phyloP scores from a whole-genome alignment of 805 yeast genomes.

The Candida jianshihensis region DNA sequence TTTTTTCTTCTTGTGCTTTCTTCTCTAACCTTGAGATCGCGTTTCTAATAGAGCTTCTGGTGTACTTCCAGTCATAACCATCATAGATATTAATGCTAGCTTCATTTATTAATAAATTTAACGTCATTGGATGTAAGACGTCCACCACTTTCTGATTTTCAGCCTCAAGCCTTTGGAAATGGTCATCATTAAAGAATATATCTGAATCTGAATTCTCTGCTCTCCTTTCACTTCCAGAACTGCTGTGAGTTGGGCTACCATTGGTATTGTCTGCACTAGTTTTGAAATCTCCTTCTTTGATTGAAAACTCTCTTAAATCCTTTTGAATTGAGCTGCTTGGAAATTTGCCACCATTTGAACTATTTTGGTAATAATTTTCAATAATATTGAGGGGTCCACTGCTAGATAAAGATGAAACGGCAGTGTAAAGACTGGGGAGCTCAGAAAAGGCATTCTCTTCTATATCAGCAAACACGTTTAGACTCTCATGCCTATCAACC shows the following conservation, averaged over 20 bases:
- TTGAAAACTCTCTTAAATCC: slow-evolving; percentile 23
- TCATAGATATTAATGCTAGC: slow-evolving; percentile 54
- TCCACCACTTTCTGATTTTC: background rate
- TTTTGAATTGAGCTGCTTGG: no score
- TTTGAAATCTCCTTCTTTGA: slow-evolving; percentile 7
- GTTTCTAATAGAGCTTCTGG: slow-evolving; percentile 58
- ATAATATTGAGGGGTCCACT: slow-evolving; percentile 15
- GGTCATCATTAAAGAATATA: slow-evolving; percentile 19
- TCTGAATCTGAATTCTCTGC: slow-evolving; percentile 16
- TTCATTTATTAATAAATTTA: slow-evolving; percentile 28
- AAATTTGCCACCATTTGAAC: background rate
- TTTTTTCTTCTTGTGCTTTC: slow-evolving; percentile 27
- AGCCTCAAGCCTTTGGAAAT: slow-evolving; percentile 11
- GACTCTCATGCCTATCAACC: slow-evolving; percentile 21
- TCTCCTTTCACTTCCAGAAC: slow-evolving; percentile 1
- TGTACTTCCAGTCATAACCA: slow-evolving; percentile 88
- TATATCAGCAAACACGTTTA: slow-evolving; percentile 36
- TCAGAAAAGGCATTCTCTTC: slow-evolving; percentile 25
- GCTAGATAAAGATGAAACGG: background rate
- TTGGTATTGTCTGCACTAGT: slow-evolving; percentile 13
- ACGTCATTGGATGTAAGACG: slow-evolving; percentile 10
- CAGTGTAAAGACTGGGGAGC: background rate
- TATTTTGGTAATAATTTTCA: slow-evolving; percentile 17
- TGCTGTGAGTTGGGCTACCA: background rate
- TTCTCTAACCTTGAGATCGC: slow-evolving; percentile 59